These are phyloP conservation scores for Breviolum minutum DNA, from an alignment of 73 alveolate species.

Conservation along the genomic window DNA sequence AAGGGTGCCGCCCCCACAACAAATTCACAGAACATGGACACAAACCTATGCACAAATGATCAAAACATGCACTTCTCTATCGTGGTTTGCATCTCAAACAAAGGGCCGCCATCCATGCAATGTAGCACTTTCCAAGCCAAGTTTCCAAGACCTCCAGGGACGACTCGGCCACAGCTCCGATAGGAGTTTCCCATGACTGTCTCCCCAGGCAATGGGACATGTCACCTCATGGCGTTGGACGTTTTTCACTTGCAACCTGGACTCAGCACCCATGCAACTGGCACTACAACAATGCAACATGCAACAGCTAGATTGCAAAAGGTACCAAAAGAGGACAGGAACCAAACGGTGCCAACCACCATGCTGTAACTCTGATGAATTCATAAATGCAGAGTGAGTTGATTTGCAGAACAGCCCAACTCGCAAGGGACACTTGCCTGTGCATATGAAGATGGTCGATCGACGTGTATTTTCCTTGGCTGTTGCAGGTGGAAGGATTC, in stretches of 20 bases:
- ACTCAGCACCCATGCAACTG: no score
- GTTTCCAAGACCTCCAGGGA: constrained; percentile 78
- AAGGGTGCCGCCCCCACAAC: no score
- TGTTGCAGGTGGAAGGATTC: neutral
- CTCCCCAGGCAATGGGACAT: constrained; percentile 92
- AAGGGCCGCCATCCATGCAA: no score
- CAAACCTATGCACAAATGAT: no score
- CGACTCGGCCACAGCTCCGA: constrained; percentile 92
- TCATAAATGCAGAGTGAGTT: no score
- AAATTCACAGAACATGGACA: no score
- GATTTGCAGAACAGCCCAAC: neutral
- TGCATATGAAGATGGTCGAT: constrained; percentile 76
- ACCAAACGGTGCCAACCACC: neutral
- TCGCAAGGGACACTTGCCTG: constrained; percentile 45
- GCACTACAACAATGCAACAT: no score
- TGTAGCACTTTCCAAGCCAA: neutral
- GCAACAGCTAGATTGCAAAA: neutral
- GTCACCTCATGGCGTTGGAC: constrained; percentile 21
- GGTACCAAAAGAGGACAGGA: neutral
- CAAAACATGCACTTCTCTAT: no score
- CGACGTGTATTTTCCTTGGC: constrained; percentile 63
- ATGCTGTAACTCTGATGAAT: no score
- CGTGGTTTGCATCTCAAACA: no score
- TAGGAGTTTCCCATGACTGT: constrained; percentile 85
- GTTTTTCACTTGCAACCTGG: neutral